Evolutionary conservation across 1,284 basidiomycete genomes (phyloP), one percentile per base, ranked within the genome.

Genomic region (Austroboletus novae-zelandiae): DNA sequence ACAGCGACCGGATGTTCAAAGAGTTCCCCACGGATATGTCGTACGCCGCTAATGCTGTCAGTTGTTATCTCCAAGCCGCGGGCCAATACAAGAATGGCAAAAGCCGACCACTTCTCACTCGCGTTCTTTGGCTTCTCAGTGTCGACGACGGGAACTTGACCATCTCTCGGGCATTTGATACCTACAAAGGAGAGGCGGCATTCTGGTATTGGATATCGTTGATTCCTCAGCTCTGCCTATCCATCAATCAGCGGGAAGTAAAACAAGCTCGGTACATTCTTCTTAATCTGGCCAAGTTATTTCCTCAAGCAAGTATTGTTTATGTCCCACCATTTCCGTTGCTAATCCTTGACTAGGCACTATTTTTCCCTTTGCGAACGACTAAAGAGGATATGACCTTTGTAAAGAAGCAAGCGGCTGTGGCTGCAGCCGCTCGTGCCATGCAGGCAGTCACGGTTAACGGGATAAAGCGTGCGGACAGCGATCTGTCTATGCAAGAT

Each of bases 201-300:
- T 91, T 91, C 59, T 99, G 97, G 97, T 98, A 94, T 71, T 99
- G 97, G 97, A 97, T 99, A 61, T 91, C 95, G 1, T 79, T 98
- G 50, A 95, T 98, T 45, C 97, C 97, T 14, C 97, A 99, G 65
- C 79, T 99, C n/a, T 86, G 95, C 57, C 71, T 91, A 45, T 94
- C 94, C 4, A 78, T 99, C 25, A 91, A 91, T 8, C 89, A 96
- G 56, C 83, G 92, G 45, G 97, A 99, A 71, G 88, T 92, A 31
- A 91, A 92, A 61, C 95, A 96, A 67, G 96, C 94, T 1, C 83
- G 94, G 15, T 88, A 90, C 66, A 82, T 99, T 46, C 77, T 99
- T 42, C 77, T 96, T 55, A 91, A 91, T 57, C 82, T 99, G 50
- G 95, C 96, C 36, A 94, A 96, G 70, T 77, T 86, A 54, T 97